phyloP scores from a whole-genome alignment of 805 yeast genomes.

The Candida sanyiensis region DNA sequence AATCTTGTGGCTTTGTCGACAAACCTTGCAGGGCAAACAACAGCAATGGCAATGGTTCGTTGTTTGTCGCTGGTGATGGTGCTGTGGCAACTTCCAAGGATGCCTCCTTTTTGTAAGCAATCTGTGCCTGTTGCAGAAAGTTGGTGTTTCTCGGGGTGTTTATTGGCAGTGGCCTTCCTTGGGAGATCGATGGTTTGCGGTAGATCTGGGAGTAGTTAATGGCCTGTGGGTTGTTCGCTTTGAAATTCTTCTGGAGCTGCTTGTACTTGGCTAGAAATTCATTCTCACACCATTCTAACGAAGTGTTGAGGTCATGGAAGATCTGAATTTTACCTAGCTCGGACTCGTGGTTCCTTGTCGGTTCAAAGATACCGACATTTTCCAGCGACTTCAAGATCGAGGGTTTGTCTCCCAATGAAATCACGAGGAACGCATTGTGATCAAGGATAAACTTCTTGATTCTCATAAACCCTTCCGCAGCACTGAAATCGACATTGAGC shows the following conservation, averaged over 20 bases:
- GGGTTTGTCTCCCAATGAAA: conserved; percentile 72
- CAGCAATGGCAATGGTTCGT: conserved; percentile 38
- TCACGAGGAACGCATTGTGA: conserved; percentile 61
- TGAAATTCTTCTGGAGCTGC: conserved; percentile 24
- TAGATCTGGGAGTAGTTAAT: conserved; percentile 2
- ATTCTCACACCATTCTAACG: conserved; percentile 96
- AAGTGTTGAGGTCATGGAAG: conserved; percentile 76
- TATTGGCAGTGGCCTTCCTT: conserved; percentile 16
- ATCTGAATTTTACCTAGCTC: conserved; percentile 42
- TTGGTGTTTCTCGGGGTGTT: conserved; percentile 38
- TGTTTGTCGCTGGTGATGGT: not conserved
- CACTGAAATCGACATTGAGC: conserved; percentile 79
- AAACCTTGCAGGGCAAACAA: conserved; percentile 42
- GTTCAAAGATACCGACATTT: conserved; percentile 70
- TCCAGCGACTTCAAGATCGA: conserved; percentile 63
- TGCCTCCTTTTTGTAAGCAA: conserved; percentile 28
- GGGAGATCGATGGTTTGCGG: conserved; percentile 3
- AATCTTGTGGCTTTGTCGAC: conserved; percentile 37
- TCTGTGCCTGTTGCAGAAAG: conserved; percentile 35
- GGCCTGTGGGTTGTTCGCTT: not conserved
- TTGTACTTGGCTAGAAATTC: conserved; percentile 52
- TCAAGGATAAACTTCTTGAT: conserved; percentile 72
- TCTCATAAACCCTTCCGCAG: conserved; percentile 91
- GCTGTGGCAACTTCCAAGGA: conserved; percentile 15
- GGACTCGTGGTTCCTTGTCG: conserved; percentile 30